Evolutionary conservation across 768 basidiomycete species (phyloP).

Genomic region (Coprinopsis sp.): DNA sequence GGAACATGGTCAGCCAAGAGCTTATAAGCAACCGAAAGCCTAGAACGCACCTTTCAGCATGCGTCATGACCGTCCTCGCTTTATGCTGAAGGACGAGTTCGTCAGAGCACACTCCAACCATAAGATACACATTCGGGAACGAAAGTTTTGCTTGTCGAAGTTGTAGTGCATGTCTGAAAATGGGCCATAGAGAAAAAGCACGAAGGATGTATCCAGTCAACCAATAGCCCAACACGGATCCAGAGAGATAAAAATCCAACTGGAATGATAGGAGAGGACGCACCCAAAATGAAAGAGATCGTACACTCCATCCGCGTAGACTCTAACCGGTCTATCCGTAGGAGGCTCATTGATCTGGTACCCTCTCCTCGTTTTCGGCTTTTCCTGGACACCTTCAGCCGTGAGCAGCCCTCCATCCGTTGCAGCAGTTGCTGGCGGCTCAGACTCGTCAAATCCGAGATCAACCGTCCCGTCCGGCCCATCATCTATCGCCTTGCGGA

Average conservation of each 20-base stretch:
- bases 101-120: slow-evolving; percentile 93
- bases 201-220: too few species aligned
- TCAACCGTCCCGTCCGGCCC: slow-evolving; percentile 42
- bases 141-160: slow-evolving; percentile 94
- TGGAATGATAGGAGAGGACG: slow-evolving; percentile 18
- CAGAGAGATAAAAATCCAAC: background rate
- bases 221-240: slow-evolving; percentile 3
- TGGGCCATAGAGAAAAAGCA: too few species aligned
- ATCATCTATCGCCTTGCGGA: slow-evolving; percentile 72
- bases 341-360: slow-evolving; percentile 91
- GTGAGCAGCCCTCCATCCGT: background rate
- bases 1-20: slow-evolving; percentile 4
- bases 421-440: background rate
- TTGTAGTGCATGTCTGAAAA: slow-evolving; percentile 86
- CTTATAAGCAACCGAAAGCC: background rate
- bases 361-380: slow-evolving; percentile 8
- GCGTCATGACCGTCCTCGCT: slow-evolving; percentile 80
- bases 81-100: slow-evolving; percentile 78
- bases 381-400: background rate
- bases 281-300: slow-evolving; percentile 97
- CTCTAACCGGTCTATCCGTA: slow-evolving; percentile 68
- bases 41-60: slow-evolving; percentile 66
- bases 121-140: slow-evolving; percentile 84
- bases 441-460: slow-evolving; percentile 5
- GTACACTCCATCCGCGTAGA: slow-evolving; percentile 97